These are phyloP conservation scores for Starmerella etchellsii DNA, from an alignment of 805 yeast species.

Conservation along the genomic window DNA sequence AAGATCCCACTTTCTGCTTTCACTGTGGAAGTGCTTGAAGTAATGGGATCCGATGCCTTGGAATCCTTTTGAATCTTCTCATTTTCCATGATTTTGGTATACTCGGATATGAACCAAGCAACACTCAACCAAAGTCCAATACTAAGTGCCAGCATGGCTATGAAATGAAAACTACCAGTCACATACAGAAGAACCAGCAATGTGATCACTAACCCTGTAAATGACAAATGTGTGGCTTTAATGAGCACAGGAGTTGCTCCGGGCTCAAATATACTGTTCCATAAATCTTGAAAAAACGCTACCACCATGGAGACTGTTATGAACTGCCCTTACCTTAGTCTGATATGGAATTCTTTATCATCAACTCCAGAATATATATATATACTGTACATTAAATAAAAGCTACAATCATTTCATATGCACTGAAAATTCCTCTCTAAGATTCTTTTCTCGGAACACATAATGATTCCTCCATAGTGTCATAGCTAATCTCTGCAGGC, in stretches of 20 bases:
- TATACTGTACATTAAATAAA: not conserved
- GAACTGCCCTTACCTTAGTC: too few species aligned
- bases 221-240: slow-evolving; percentile 80
- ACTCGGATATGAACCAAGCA: slow-evolving; percentile 75
- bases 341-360: too few species aligned
- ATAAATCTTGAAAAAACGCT: slow-evolving; percentile 44
- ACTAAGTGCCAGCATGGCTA: slow-evolving; percentile 44
- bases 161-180: slow-evolving; percentile 51
- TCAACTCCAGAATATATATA: too few species aligned
- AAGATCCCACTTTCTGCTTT: too few species aligned
- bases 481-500: slow-evolving; percentile 7
- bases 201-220: slow-evolving; percentile 47
- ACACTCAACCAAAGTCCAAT: slow-evolving; percentile 61
- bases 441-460: slow-evolving; percentile 7
- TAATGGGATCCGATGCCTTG: not conserved
- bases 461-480: slow-evolving; percentile 9
- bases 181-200: slow-evolving; percentile 47
- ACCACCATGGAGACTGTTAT: slow-evolving; percentile 1
- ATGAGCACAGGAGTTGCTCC: slow-evolving; percentile 84
- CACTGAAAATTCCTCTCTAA: not conserved
- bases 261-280: slow-evolving; percentile 87
- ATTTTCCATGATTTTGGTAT: slow-evolving; percentile 1
- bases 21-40: too few species aligned
- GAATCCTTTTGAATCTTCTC: not conserved
- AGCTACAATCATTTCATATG: not conserved